Evolutionary conservation across 352 stramenopile genomes (phyloP).

Genomic region (Peronospora destructor): DNA sequence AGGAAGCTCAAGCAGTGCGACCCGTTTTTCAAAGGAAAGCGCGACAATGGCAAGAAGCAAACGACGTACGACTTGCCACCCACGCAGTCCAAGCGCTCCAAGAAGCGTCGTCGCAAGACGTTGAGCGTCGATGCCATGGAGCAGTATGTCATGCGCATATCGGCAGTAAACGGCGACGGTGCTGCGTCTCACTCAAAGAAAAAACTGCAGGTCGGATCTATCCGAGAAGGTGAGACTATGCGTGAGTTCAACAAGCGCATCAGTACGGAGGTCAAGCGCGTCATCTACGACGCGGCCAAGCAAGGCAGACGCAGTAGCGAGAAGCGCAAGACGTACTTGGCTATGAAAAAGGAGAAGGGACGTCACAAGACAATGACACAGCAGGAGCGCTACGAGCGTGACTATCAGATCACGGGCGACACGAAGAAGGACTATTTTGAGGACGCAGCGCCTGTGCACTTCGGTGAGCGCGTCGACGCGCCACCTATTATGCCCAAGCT

Average conservation of each 20-base stretch:
- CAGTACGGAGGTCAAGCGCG: conserved; percentile 71
- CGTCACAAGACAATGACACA: conserved; percentile 71
- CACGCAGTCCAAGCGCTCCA: conserved; percentile 65
- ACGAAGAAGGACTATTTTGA: conserved; percentile 75
- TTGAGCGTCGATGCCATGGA: conserved; percentile 57
- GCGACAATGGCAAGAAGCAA: conserved; percentile 60
- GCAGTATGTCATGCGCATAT: conserved; percentile 52
- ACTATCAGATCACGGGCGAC: conserved; percentile 61
- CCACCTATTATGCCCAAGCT: conserved; percentile 78
- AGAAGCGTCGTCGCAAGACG: conserved; percentile 71
- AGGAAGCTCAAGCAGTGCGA: conserved; percentile 84
- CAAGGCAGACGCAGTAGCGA: conserved; percentile 59
- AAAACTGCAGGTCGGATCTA: conserved; percentile 48
- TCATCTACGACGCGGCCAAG: conserved; percentile 81
- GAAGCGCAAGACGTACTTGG: conserved; percentile 72
- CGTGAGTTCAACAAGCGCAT: conserved; percentile 83
- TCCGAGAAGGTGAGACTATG: conserved; percentile 67
- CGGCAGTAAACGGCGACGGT: conserved; percentile 31
- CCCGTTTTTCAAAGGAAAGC: conserved; percentile 81
- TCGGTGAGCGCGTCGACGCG: conserved; percentile 76
- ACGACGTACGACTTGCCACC: conserved; percentile 64
- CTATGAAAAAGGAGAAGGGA: conserved; percentile 75
- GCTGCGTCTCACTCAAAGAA: conserved; percentile 23
- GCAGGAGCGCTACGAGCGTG: conserved; percentile 69
- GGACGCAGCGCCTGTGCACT: conserved; percentile 48